Evolutionary conservation across 257 asterid species (phyloP), one percentile per base, ranked within the genome.

Genomic region (Nicotiana knightiana): DNA sequence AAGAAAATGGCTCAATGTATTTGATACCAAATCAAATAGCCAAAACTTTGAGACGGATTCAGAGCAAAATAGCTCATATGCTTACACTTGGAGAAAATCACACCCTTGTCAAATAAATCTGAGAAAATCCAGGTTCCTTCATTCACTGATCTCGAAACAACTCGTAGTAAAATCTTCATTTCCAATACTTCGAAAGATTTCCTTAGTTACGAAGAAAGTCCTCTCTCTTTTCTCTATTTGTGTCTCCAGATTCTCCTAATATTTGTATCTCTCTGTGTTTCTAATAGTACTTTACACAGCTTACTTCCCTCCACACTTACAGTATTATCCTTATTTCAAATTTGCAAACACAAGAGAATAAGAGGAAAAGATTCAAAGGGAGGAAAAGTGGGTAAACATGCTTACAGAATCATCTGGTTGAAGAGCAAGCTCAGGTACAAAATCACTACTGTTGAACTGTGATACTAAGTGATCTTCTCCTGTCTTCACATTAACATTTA

Each of bases 381-480:
- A 59, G 11, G 83, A 24, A 51, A 66, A 64, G 82, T 7, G 61
- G 80, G 76, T 4, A 83, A 2, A 48, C 84, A 76, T 83, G 64
- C 94, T 92, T 84, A 95, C 98, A 17, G 97, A 91, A 89, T 95
- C 98, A 81, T 95, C 98, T 11, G 91, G 91, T 37, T 84, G 88
- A 82, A 91, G 93, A 89, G 86, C 81, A 66, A 92, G 93, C 86
- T 88, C 93, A 4, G 91, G 77, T 70, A 80, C 48, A 81, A 83
- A 83, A 80, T 76, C 64, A 65, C 65, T 84, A 83, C 83, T 67
- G 84, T 86, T 80, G 30, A 83, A 71, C 70, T 71, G 82, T 54
- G 87, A 67, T 17, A 66, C 84, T 80, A 85, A 68, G 71, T 71
- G 37, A 66, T 73, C 84, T 73, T 86, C 86, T 81, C 43, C 90